Base-by-base conservation (phyloP, 441 rosid genomes). In the Populus hybrid region DNA sequence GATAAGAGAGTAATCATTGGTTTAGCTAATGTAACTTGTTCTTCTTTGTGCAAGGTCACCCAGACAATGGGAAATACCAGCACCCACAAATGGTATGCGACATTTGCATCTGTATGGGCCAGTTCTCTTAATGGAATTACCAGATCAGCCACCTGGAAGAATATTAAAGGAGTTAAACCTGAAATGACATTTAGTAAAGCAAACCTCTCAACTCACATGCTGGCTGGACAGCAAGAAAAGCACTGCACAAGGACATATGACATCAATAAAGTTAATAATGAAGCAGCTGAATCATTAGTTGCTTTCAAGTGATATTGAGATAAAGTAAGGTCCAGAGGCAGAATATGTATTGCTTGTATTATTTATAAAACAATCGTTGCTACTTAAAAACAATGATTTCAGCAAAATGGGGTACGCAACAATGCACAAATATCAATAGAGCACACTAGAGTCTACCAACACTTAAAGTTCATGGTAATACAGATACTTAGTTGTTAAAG, bases 21-120 rank as follows among this genome's bases (percentile, higher is more conserved):
- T 82, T 94, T 96, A 78, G 99, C 98, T 70, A 96, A 88, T 42
- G 90, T 82, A 50, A 91, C 85, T 85, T 96, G 98, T 72, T 96
- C 98, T 18, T 93, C 99, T 86, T 93, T 96, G 70, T 64, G 91
- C 76, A 96, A 85, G 73, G 98, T 92, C 79, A 90, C 90, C 99
- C 99, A 96, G 57, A 94, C 98, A 81, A 96, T 94, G 38, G 98
- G 99, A 86, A 96, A 96, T 50, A 96, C 98, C 81, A 96, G 86
- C 83, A 93, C 99, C 99, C 99, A 96, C 80, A 96, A 80, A 87
- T 93, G 98, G 80, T 93, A 94, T n/a, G 99, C 99, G 83, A 96
- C 98, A 89, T 96, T 93, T 77, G 97, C 88, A 79, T 96, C 98
- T 70, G 87, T 87, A 83, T 96, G 96, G 70, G 99, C 98, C 79